Percentiles rank a stretch among this genome's conserved stretches.
Conservation (phyloP, 2,329 filamentous ascomycete species). For the Scytalidium lignicola region DNA sequence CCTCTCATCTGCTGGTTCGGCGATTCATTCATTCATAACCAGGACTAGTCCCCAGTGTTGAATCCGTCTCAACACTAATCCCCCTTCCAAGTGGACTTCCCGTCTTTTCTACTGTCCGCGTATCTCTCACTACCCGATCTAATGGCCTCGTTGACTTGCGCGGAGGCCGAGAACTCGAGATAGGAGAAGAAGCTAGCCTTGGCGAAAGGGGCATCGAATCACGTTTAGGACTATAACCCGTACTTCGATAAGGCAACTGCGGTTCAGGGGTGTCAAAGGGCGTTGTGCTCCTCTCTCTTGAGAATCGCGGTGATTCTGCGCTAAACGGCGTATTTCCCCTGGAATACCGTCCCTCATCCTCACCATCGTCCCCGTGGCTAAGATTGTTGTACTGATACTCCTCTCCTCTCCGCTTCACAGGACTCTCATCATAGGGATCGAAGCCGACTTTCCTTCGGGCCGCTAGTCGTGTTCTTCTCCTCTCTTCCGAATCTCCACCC, state of each 20-base stretch:
- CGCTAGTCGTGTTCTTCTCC: constrained; percentile 54
- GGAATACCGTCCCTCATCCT: constrained; percentile 14
- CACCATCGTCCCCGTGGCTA: constrained; percentile 11
- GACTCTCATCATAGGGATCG: constrained; percentile 68
- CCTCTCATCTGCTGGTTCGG: too few relatives aligned
- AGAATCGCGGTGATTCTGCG: constrained; percentile 8
- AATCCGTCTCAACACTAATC: constrained; percentile 23
- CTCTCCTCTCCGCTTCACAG: constrained; percentile 56
- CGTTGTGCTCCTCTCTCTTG: constrained; percentile 9
- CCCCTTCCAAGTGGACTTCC: constrained; percentile 23
- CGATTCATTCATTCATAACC: constrained; percentile 9
- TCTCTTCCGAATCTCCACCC: constrained; percentile 55
- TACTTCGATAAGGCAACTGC: constrained; percentile 12
- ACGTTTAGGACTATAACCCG: neutral
- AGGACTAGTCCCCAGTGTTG: constrained; percentile 24
- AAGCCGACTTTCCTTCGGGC: constrained; percentile 60
- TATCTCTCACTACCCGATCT: constrained; percentile 16
- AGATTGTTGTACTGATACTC: constrained; percentile 52
- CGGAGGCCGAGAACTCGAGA: constrained; percentile 19
- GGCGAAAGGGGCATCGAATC: neutral
- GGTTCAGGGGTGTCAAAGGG: constrained; percentile 16
- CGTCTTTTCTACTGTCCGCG: constrained; percentile 4
- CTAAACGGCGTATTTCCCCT: constrained; percentile 17
- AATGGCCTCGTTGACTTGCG: constrained; percentile 13
- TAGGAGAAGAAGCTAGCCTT: constrained; percentile 13